These are phyloP conservation scores for Annulohypoxylon truncatum DNA, from an alignment of 2,329 filamentous ascomycete species.

Conservation along the genomic window DNA sequence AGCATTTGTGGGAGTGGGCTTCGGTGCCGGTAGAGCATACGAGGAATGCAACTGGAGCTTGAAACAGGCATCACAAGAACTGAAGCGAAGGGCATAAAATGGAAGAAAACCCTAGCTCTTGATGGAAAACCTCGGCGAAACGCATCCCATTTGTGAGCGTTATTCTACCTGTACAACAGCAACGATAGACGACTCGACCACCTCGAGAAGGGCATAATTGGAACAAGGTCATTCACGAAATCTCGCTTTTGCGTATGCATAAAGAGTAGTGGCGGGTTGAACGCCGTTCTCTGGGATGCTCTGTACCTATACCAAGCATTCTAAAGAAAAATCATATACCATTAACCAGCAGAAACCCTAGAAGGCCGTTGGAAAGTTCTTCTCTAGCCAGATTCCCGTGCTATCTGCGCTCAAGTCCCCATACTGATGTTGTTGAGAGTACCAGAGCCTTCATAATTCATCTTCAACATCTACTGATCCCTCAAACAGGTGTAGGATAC, in stretches of 20 bases:
- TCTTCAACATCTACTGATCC: conserved; percentile 32
- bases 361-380: conserved; percentile 15
- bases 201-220: conserved; percentile 30
- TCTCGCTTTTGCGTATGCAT: conserved; percentile 3
- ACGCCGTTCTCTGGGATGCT: conserved; percentile 22
- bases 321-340: conserved; percentile 20
- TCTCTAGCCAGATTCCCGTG: conserved; percentile 6
- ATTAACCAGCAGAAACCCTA: conserved; percentile 27
- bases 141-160: conserved; percentile 27
- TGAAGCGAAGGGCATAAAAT: conserved; percentile 63
- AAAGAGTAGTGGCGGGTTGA: conserved; percentile 12
- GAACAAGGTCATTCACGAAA: conserved; percentile 25
- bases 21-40: conserved; percentile 95
- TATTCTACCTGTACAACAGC: conserved; percentile 40
- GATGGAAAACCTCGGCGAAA: conserved; percentile 23
- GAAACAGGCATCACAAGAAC: conserved; percentile 69
- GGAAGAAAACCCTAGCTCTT: conserved; percentile 13
- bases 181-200: conserved; percentile 36
- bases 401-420: neutral
- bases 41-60: conserved; percentile 94
- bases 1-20: conserved; percentile 92
- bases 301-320: conserved; percentile 33
- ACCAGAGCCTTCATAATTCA: conserved; percentile 12
- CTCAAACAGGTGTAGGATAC: conserved; percentile 26
- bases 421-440: conserved; percentile 8